These are phyloP conservation scores for Flagelloscypha sp. DNA, from an alignment of 768 basidiomycete genomes.

Conservation along the genomic window DNA sequence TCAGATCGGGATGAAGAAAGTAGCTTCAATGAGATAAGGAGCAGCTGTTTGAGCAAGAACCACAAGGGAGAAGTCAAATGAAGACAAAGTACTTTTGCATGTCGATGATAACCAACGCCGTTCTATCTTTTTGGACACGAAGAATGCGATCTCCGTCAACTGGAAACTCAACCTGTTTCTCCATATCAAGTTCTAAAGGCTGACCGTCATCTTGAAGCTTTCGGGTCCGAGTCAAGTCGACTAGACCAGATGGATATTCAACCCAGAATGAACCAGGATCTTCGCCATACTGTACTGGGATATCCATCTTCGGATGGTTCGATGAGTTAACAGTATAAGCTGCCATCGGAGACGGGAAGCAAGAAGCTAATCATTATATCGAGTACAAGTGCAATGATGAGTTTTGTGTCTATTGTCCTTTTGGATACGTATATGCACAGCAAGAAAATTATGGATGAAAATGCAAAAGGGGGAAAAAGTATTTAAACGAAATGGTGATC, in stretches of 20 bases:
- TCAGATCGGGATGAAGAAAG: conserved; percentile 56
- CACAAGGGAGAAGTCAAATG: neutral
- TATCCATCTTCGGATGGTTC: neutral
- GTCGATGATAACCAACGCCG: conserved; percentile 57
- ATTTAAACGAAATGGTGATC: conserved; percentile 19
- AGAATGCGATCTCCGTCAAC: conserved; percentile 45
- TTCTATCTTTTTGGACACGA: conserved; percentile 39
- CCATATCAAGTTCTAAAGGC: conserved; percentile 21
- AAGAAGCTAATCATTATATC: neutral
- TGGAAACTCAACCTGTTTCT: conserved; percentile 42
- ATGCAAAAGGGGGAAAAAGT: conserved; percentile 1
- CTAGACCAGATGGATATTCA: conserved; percentile 56
- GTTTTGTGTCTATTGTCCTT: conserved; percentile 1
- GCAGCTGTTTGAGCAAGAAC: conserved; percentile 2
- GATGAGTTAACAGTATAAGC: neutral
- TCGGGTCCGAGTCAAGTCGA: conserved; percentile 48
- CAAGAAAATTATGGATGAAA: neutral
- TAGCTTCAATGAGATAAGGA: conserved; percentile 30
- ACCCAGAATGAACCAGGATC: conserved; percentile 53
- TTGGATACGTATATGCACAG: neutral
- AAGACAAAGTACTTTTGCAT: conserved; percentile 58
- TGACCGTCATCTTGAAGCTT: conserved; percentile 23
- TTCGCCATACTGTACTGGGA: conserved; percentile 20
- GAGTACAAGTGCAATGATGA: conserved; percentile 2
- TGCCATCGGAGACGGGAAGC: neutral